These are phyloP conservation scores for Paecilomyces niveus DNA, from an alignment of 2,329 filamentous ascomycete genomes.

Conservation along the genomic window DNA sequence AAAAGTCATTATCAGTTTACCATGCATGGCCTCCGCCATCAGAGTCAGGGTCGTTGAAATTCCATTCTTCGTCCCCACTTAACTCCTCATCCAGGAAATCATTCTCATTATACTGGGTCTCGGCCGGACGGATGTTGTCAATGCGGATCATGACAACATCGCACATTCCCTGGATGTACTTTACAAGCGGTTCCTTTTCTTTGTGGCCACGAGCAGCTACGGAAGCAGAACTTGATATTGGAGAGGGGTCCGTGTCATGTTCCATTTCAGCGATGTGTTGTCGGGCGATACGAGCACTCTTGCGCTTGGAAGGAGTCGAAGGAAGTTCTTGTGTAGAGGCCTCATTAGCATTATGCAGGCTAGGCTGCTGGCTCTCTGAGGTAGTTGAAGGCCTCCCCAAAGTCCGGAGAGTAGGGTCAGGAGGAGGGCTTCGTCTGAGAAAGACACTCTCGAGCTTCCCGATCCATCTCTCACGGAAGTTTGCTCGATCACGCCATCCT, in stretches of 20 bases:
- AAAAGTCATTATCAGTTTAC: slow-evolving; percentile 14
- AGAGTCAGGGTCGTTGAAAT: slow-evolving; percentile 37
- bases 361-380: neutral
- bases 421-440: slow-evolving; percentile 25
- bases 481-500: slow-evolving; percentile 70
- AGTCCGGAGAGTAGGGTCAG: slow-evolving; percentile 20
- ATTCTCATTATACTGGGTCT: slow-evolving; percentile 50
- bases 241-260: slow-evolving; percentile 14
- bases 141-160: slow-evolving; percentile 53
- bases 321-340: slow-evolving; percentile 6
- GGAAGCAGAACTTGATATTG: slow-evolving; percentile 2
- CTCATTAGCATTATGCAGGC: neutral
- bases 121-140: slow-evolving; percentile 55
- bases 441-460: slow-evolving; percentile 55
- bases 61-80: slow-evolving; percentile 58
- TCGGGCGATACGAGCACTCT: slow-evolving; percentile 32
- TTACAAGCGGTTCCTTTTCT: slow-evolving; percentile 1
- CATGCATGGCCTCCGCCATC: slow-evolving; percentile 15
- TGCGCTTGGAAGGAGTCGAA: slow-evolving; percentile 24
- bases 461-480: slow-evolving; percentile 73
- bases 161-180: slow-evolving; percentile 50
- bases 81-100: slow-evolving; percentile 56
- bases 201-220: neutral
- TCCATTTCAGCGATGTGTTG: slow-evolving; percentile 19
- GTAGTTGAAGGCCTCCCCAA: neutral